Base-by-base conservation (phyloP, 371 early-diverging fungal species). In the Nosema muscidifuracis region DNA sequence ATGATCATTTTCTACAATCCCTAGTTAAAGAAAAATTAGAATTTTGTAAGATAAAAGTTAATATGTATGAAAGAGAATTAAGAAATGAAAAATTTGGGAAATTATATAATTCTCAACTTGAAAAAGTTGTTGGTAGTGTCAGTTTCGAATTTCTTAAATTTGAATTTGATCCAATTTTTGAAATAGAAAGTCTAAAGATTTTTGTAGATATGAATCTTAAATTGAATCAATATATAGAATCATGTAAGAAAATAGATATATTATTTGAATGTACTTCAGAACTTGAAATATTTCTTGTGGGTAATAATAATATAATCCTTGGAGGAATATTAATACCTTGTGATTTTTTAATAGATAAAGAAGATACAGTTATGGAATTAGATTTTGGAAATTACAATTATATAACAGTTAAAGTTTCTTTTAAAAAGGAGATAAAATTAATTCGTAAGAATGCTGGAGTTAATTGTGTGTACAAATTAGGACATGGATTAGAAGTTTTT, bases 251-350 rank as follows among this genome's bases (percentile, higher is more conserved):
- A 4, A 50, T 0, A 4, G 31, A 6, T n/a, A n/a, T 10, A 34
- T 0, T 76, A n/a, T 50, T 76, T 22, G 43, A 61, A 34, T 38
- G 53, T 26, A 30, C 22, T 26, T 1, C 6, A 2, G 65, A 71
- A 44, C 16, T 72, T 0, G 77, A 76, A 62, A 58, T 76, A 3
- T 15, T 66, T 20, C 31, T 76, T 16, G 4, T 55, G 0, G 70
- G 64, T 30, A 26, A 31, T 26, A 44, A 58, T 63, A 16, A 43
- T 2, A 34, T n/a, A 51, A 40, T 78, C 3, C 36, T 77, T 22
- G 79, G 79, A 15, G 31, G 55, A 22, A 34, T 79, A 12, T 73
- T 67, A 50, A 74, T 81, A 33, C 78, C 82, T 13, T 75, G 79
- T 56, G 69, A 75, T 31, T 65, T 68, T 70, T 75, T 81, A 44